Percentiles rank a stretch among this genome's conserved stretches.
Conservation (phyloP, 2,329 filamentous ascomycete genomes). For the Cadophora malorum region DNA sequence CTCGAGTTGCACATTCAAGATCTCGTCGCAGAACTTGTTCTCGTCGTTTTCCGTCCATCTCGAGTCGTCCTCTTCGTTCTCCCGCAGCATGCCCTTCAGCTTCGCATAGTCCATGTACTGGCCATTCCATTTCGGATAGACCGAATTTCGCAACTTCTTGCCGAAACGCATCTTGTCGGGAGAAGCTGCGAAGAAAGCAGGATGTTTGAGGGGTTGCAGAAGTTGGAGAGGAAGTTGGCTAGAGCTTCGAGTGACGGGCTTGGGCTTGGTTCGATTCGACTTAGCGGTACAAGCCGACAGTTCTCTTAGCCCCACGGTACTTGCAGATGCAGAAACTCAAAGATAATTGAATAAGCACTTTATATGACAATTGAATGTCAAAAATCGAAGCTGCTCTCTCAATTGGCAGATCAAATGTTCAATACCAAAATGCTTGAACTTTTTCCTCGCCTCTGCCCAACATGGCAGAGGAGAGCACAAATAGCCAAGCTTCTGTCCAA, state of each 20-base stretch:
- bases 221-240: constrained; percentile 5
- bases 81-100: constrained; percentile 87
- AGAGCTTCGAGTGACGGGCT: background rate
- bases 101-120: constrained; percentile 96
- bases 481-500: constrained; percentile 4
- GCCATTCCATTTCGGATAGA: constrained; percentile 88
- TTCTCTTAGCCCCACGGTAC: constrained; percentile 13
- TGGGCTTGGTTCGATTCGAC: constrained; percentile 2
- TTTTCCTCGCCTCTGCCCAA: background rate
- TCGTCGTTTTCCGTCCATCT: constrained; percentile 95
- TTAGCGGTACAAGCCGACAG: background rate
- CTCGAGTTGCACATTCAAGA: constrained; percentile 92
- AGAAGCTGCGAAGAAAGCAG: background rate
- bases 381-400: background rate
- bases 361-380: background rate
- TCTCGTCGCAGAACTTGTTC: constrained; percentile 90
- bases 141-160: constrained; percentile 79
- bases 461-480: background rate
- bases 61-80: constrained; percentile 67
- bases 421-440: background rate
- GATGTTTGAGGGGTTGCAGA: constrained; percentile 11
- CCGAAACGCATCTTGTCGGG: constrained; percentile 82
- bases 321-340: background rate
- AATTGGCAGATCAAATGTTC: background rate
- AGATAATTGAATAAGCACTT: background rate